phyloP scores from a whole-genome alignment of 2,329 filamentous ascomycete genomes.

The Leptographium radiaticola region DNA sequence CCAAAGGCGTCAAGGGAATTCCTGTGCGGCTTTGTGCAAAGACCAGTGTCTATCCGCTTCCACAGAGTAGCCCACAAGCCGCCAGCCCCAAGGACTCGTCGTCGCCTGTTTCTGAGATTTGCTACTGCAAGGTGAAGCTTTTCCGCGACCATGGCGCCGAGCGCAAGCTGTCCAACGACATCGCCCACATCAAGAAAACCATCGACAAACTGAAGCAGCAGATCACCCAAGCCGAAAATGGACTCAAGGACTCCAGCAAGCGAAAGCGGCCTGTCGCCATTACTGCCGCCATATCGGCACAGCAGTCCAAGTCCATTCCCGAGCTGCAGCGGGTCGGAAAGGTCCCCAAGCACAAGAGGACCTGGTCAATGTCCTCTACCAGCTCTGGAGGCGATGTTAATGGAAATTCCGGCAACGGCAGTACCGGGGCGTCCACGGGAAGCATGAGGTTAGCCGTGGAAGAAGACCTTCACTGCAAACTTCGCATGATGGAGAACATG shows the following conservation, averaged over 20 bases:
- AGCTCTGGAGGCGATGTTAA: constrained; percentile 41
- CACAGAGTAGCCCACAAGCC: constrained; percentile 30
- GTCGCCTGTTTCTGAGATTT: constrained; percentile 45
- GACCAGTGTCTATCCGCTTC: constrained; percentile 31
- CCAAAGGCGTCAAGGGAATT: constrained; percentile 96
- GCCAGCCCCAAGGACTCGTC: constrained; percentile 29
- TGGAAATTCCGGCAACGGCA: not conserved
- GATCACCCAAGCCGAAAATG: constrained; percentile 63
- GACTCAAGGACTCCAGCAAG: constrained; percentile 54
- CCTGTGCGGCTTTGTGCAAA: constrained; percentile 88
- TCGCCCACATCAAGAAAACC: constrained; percentile 88
- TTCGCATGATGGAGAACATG: constrained; percentile 73
- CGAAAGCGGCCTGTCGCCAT: constrained; percentile 41
- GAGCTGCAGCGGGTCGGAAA: constrained; percentile 59
- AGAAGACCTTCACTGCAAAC: constrained; percentile 67
- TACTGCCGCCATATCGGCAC: constrained; percentile 14
- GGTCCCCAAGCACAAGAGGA: constrained; percentile 78
- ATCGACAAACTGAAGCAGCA: constrained; percentile 96
- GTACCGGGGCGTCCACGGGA: not conserved
- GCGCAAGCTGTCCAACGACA: constrained; percentile 85
- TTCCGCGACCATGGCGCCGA: constrained; percentile 95
- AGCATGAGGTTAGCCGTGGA: constrained; percentile 38
- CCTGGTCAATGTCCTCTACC: constrained; percentile 85
- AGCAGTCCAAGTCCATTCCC: constrained; percentile 11
- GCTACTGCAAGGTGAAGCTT: constrained; percentile 92